Percentiles rank a stretch among this genome's conserved stretches.
These are phyloP conservation scores for Boletus huronensis DNA, from an alignment of 768 basidiomycete genomes.

Conservation along the genomic window DNA sequence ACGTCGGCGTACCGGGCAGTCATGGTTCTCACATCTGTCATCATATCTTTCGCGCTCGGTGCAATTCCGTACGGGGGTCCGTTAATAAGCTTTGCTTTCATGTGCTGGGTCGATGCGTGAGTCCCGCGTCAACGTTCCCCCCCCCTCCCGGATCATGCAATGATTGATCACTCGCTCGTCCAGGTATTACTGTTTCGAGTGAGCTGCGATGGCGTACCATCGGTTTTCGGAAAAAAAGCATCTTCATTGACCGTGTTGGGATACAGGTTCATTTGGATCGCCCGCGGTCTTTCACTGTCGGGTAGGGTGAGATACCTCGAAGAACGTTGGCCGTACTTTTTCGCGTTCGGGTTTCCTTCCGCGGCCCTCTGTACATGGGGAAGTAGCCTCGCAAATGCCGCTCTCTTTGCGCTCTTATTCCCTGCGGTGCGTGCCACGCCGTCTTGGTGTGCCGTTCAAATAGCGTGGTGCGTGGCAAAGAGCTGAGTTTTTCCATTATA, in stretches of 20 bases:
- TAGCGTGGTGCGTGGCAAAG: conserved; percentile 1
- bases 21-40: conserved; percentile 76
- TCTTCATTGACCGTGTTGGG: conserved; percentile 13
- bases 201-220: conserved; percentile 21
- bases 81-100: conserved; percentile 59
- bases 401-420: conserved; percentile 77
- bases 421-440: conserved; percentile 54
- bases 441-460: not conserved
- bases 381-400: conserved; percentile 73
- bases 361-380: conserved; percentile 72
- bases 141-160: not conserved
- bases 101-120: conserved; percentile 87
- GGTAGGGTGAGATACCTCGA: conserved; percentile 71
- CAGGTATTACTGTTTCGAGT: conserved; percentile 93
- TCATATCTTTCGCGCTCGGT: conserved; percentile 61
- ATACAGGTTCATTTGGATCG: conserved; percentile 72
- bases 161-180: not conserved
- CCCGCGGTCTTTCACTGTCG: conserved; percentile 66
- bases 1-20: conserved; percentile 79
- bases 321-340: conserved; percentile 86
- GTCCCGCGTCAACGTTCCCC: conserved; percentile 33
- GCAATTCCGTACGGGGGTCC: conserved; percentile 66
- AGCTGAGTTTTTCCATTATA: conserved; percentile 29
- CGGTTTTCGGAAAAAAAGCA: not conserved
- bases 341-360: conserved; percentile 80